Conservation (phyloP, 2,329 filamentous ascomycete genomes). For the Diaporthe caulivora region DNA sequence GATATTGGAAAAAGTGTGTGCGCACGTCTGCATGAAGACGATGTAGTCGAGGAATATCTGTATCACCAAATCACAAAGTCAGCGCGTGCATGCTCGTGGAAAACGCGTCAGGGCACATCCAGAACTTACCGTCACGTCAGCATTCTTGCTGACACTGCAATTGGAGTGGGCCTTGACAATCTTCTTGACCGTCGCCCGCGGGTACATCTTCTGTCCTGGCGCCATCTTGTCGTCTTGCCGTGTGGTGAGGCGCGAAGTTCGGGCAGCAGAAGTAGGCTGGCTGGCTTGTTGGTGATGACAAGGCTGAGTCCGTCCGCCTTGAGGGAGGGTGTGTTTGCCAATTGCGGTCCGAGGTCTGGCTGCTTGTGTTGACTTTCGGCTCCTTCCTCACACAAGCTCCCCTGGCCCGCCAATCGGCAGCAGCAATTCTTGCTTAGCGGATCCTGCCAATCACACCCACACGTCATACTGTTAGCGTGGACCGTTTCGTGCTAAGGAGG, state of each 20-base stretch:
- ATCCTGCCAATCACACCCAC: constrained; percentile 21
- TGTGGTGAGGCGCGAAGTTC: constrained; percentile 2
- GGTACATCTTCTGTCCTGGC: constrained; percentile 80
- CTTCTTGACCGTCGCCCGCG: constrained; percentile 86
- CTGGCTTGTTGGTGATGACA: neutral
- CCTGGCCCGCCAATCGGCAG: constrained; percentile 30
- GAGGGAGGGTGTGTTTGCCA: constrained; percentile 5
- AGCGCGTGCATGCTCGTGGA: constrained; percentile 45
- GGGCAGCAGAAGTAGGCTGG: neutral
- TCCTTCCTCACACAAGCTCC: neutral
- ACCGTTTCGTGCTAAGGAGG: neutral
- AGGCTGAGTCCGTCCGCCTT: neutral
- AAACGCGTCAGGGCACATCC: constrained; percentile 39
- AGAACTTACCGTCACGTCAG: constrained; percentile 79
- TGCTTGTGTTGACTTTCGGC: constrained; percentile 31
- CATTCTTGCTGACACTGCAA: constrained; percentile 84
- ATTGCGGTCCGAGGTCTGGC: neutral
- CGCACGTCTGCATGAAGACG: constrained; percentile 79
- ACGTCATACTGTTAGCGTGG: constrained; percentile 28
- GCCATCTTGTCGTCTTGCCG: constrained; percentile 59
- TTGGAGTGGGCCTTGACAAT: constrained; percentile 91
- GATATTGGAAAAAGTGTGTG: neutral
- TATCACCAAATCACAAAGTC: constrained; percentile 34
- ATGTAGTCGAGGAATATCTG: constrained; percentile 89
- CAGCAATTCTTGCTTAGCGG: constrained; percentile 3